These are phyloP conservation scores for Fonsecaea nubica DNA, from an alignment of 2,329 filamentous ascomycete genomes.

Conservation along the genomic window DNA sequence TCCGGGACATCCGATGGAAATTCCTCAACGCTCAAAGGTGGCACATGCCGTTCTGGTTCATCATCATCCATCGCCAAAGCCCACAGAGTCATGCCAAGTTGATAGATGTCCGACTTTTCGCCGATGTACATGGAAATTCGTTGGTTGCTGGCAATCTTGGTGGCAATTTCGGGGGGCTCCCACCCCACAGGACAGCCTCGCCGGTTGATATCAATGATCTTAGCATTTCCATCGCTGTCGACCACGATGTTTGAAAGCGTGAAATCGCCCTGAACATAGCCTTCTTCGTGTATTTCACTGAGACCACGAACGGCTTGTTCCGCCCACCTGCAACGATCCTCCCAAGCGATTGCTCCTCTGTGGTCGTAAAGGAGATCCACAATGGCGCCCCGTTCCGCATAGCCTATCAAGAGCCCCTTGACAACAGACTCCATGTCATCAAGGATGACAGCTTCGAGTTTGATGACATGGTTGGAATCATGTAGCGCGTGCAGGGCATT, in stretches of 20 bases:
- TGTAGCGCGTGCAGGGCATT: constrained; percentile 85
- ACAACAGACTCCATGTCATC: constrained; percentile 76
- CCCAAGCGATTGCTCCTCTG: constrained; percentile 68
- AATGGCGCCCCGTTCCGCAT: constrained; percentile 82
- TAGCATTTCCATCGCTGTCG: constrained; percentile 80
- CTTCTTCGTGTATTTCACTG: constrained; percentile 90
- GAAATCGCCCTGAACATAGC: constrained; percentile 97
- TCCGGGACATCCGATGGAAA: constrained; percentile 70
- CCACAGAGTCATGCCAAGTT: constrained; percentile 97
- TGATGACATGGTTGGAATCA: constrained; percentile 77
- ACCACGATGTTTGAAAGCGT: constrained; percentile 97
- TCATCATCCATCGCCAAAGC: constrained; percentile 85
- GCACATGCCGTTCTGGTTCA: constrained; percentile 80
- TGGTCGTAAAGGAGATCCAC: constrained; percentile 90
- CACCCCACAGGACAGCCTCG: constrained; percentile 96
- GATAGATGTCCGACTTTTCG: constrained; percentile 94
- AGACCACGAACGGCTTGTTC: constrained; percentile 88
- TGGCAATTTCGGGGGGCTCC: constrained; percentile 91
- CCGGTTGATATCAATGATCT: constrained; percentile 98
- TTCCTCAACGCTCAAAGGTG: constrained; percentile 68
- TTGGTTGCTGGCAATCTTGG: constrained; percentile 84
- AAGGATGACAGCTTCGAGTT: constrained; percentile 85
- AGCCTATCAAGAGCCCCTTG: constrained; percentile 88
- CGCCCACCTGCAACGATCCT: constrained; percentile 82
- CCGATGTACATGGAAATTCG: constrained; percentile 97